Conservation (phyloP, 495 filamentous ascomycete species). For the Acidomyces sp. region DNA sequence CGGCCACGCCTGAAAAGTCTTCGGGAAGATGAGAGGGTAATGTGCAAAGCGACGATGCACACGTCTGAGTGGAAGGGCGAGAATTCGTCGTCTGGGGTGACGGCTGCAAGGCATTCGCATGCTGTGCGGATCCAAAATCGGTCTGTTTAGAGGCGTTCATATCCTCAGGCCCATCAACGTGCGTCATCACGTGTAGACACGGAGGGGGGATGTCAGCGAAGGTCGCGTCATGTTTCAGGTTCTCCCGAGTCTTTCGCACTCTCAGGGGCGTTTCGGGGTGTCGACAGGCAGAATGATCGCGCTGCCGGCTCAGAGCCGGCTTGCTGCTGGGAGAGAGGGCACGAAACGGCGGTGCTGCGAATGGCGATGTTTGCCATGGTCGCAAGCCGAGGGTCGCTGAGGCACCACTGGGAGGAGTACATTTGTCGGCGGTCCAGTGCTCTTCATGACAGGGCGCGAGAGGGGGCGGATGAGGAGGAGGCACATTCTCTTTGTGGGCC, state of each 20-base stretch:
- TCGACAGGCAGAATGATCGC: constrained; percentile 19
- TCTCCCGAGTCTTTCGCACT: constrained; percentile 21
- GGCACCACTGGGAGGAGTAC: neutral
- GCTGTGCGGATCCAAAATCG: neutral
- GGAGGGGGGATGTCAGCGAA: constrained; percentile 10
- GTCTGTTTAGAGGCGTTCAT: neutral
- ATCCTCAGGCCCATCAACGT: neutral
- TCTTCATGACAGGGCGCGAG: neutral
- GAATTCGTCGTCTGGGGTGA: neutral
- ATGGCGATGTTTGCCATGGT: constrained; percentile 5
- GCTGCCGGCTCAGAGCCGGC: constrained; percentile 16
- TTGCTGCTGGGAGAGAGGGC: constrained; percentile 17
- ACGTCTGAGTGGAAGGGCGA: neutral
- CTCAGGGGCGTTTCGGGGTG: constrained; percentile 18
- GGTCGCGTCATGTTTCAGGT: constrained; percentile 8
- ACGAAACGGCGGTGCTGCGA: constrained; percentile 8
- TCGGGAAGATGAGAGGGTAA: constrained; percentile 4
- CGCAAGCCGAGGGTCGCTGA: constrained; percentile 2
- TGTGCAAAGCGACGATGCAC: neutral
- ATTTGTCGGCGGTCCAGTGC: neutral
- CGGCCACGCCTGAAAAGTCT: neutral
- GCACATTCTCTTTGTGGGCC: neutral
- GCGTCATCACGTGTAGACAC: neutral
- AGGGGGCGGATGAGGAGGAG: neutral
- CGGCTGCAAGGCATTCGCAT: too few species aligned